Base-by-base conservation (phyloP, 768 basidiomycete species). In the Cyathus striatus region DNA sequence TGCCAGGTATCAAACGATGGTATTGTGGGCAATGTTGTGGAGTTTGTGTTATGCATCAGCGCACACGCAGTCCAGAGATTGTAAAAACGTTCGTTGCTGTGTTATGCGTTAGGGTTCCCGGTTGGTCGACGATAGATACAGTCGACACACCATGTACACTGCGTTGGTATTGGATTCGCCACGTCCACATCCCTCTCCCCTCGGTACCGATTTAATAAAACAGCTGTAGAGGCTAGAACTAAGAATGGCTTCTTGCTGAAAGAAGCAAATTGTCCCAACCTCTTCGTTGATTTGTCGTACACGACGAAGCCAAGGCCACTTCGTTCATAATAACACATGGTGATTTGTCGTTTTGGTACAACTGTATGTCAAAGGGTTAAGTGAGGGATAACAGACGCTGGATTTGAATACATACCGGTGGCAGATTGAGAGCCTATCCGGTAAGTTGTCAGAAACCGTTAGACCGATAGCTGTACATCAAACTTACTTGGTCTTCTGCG, bases 51-150 rank as follows among this genome's bases (percentile, higher is more conserved):
- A 10, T 37, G 16, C 7, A 32, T 3, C 30, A 32, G 30, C 16
- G 46, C 35, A 49, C 59, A 60, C 16, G 58, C 56, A 34, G 49
- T 51, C 56, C 56, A 60, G 10, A 60, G 21, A 26, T 60, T 55
- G 50, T 58, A 60, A 21, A 54, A 59, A 12, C 13, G 13, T 14
- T 40, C 20, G 20, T 40, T 40, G 5, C 39, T 40, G 10, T 37
- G 18, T 22, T 12, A 23, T 18, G 16, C 10, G 14, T 21, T 40
- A 40, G 3, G 2, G 10, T 10, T 12, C 16, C 14, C 22, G 16
- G 2, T 13, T 23, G 18, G 13, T 38, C 21, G 3, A 12, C 13
- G 16, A 18, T 17, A 17, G 21, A 16, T 12, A 22, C 10, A 10
- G 21, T 13, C 12, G 13, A 38, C 36, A 18, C 36, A 38, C 36